Conservation (phyloP, 805 yeast genomes). For the Brettanomyces nanus region DNA sequence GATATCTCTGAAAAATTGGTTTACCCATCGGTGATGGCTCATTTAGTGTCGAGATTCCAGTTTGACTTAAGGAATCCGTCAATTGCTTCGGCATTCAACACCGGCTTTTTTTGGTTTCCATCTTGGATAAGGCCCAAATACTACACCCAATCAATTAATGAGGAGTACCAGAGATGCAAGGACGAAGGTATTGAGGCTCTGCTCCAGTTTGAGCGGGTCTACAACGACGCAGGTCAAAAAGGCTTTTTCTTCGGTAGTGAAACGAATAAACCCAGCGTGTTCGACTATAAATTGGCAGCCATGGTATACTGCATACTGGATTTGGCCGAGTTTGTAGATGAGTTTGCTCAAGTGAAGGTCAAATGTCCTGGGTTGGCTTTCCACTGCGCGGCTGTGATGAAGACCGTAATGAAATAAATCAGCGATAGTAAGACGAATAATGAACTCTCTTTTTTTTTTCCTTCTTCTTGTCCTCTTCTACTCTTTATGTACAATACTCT, state of each 20-base stretch:
- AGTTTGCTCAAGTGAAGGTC: neutral
- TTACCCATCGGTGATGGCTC: constrained; percentile 5
- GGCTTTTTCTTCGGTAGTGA: constrained; percentile 9
- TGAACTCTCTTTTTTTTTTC: neutral
- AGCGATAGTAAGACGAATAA: neutral
- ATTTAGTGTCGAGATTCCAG: constrained; percentile 7
- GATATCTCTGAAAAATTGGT: constrained; percentile 8
- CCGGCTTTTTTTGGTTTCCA: neutral
- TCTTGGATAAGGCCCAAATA: constrained; percentile 5
- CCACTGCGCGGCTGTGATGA: constrained; percentile 1
- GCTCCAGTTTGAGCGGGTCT: constrained; percentile 6
- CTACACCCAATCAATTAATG: constrained; percentile 4
- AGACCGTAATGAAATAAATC: neutral
- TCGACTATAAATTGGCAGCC: constrained; percentile 20
- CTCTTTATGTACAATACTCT: too few relatives aligned
- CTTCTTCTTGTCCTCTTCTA: neutral
- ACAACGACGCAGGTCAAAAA: neutral
- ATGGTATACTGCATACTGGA: constrained; percentile 10
- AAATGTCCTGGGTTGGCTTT: neutral
- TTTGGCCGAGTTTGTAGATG: neutral
- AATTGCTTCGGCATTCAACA: neutral
- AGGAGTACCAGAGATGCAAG: constrained; percentile 11
- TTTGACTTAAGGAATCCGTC: constrained; percentile 5
- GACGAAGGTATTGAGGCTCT: constrained; percentile 12
- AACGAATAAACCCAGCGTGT: constrained; percentile 10